A percentile compares a stretch with the other conserved stretches of the same genome.
Conservation (phyloP, 2,329 filamentous ascomycete genomes). For the Fusarium penzigii region DNA sequence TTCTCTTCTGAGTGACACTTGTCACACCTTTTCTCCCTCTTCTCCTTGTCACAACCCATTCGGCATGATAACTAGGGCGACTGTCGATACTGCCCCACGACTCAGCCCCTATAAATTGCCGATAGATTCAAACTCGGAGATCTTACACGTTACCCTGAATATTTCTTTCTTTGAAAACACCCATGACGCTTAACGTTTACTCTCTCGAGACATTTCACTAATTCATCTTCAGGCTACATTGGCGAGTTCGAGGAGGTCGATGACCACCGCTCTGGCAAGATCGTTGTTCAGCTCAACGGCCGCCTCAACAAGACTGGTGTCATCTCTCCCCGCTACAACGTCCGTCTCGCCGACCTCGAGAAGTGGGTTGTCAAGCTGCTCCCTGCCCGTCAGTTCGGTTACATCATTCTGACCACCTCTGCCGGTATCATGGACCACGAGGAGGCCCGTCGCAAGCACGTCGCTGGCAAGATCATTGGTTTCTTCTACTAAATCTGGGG, state of each 20-base stretch:
- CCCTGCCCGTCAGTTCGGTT: constrained; percentile 99
- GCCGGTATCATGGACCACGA: constrained; percentile 99
- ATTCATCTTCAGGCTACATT: constrained; percentile 79
- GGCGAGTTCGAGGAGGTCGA: constrained; percentile 99
- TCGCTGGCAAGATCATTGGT: constrained; percentile 97
- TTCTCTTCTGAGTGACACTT: neutral
- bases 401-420: constrained; percentile 98
- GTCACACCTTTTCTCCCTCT: constrained; percentile 9
- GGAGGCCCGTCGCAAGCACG: constrained; percentile 98
- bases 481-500: constrained; percentile 85
- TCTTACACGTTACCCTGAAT: constrained; percentile 92
- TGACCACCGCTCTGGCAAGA: constrained; percentile 99
- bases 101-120: constrained; percentile 99
- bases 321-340: constrained; percentile 99
- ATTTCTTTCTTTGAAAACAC: constrained; percentile 42
- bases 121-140: constrained; percentile 86
- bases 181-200: constrained; percentile 91
- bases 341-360: constrained; percentile 96
- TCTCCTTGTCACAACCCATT: constrained; percentile 41
- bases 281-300: constrained; percentile 98
- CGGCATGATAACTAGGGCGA: constrained; percentile 99
- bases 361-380: constrained; percentile 99
- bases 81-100: constrained; percentile 77
- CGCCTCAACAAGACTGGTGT: constrained; percentile 99
- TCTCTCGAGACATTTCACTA: constrained; percentile 83